These are phyloP conservation scores for Phialophora chinensis DNA, from an alignment of 2,329 filamentous ascomycete species.

Conservation along the genomic window DNA sequence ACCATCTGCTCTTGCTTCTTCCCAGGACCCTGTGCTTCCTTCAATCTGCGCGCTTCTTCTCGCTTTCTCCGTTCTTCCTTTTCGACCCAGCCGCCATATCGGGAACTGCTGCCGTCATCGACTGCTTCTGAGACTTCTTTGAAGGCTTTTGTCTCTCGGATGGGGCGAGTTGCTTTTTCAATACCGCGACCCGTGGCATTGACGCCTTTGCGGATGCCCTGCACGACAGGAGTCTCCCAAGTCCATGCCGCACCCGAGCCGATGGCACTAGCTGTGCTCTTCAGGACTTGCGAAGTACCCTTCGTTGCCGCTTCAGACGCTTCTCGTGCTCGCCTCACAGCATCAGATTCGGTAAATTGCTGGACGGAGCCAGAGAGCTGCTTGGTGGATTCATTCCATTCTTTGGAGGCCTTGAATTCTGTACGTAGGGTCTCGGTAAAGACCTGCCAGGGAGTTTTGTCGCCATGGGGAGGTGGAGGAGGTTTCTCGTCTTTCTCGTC, in stretches of 20 bases:
- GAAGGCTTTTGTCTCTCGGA: slow-evolving; percentile 92
- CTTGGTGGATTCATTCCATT: slow-evolving; percentile 99
- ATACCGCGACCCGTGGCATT: slow-evolving; percentile 83
- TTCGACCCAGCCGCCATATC: slow-evolving; percentile 96
- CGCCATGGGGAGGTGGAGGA: slow-evolving; percentile 88
- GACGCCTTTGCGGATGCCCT: slow-evolving; percentile 85
- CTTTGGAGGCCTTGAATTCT: slow-evolving; percentile 96
- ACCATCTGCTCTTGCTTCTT: slow-evolving; percentile 66
- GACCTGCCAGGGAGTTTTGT: slow-evolving; percentile 98
- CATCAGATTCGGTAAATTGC: slow-evolving; percentile 91
- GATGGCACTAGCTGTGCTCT: slow-evolving; percentile 82
- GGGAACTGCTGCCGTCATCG: slow-evolving; percentile 92
- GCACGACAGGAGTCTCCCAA: slow-evolving; percentile 93
- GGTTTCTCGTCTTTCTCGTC: slow-evolving; percentile 60
- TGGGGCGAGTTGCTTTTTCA: slow-evolving; percentile 92
- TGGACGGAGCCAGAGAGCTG: slow-evolving; percentile 86
- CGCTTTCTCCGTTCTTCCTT: slow-evolving; percentile 88
- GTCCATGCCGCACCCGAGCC: slow-evolving; percentile 94
- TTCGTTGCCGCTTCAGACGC: slow-evolving; percentile 88
- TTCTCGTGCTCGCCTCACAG: slow-evolving; percentile 80
- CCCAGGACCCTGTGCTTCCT: slow-evolving; percentile 62
- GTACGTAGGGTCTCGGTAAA: slow-evolving; percentile 94
- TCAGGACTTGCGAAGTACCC: slow-evolving; percentile 79
- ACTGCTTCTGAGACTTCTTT: slow-evolving; percentile 93
- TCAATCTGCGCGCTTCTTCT: slow-evolving; percentile 73